phyloP scores from a whole-genome alignment of 2,329 filamentous ascomycete genomes.

The Colletotrichum gloeosporioides region DNA sequence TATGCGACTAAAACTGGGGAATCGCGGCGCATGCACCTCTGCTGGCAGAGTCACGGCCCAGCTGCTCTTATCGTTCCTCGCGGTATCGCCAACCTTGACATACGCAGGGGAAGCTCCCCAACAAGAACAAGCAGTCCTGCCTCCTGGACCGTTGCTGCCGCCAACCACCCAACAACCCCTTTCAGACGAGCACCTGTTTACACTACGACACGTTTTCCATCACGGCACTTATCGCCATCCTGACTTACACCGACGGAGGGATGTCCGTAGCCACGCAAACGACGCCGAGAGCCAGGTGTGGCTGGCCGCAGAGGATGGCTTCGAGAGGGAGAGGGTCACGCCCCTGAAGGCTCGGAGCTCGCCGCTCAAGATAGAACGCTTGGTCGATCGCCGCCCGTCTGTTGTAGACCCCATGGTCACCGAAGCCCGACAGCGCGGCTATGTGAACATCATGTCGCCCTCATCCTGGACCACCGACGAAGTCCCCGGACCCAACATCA shows the following conservation, averaged over 20 bases:
- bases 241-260: conserved; percentile 75
- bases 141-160: conserved; percentile 42
- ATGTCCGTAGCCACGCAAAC: conserved; percentile 62
- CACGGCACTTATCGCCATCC: conserved; percentile 86
- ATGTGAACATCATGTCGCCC: conserved; percentile 69
- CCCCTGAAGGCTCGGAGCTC: conserved; percentile 68
- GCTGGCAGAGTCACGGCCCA: conserved; percentile 67
- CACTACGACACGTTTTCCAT: conserved; percentile 88
- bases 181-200: conserved; percentile 64
- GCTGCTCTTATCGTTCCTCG: conserved; percentile 71
- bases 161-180: conserved; percentile 47
- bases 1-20: conserved; percentile 7
- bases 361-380: conserved; percentile 75
- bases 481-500: conserved; percentile 79
- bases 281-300: conserved; percentile 58
- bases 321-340: conserved; percentile 54
- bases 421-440: conserved; percentile 71
- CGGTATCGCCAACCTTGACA: conserved; percentile 53
- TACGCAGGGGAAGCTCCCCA: conserved; percentile 35
- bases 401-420: conserved; percentile 82
- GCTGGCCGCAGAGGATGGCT: conserved; percentile 65
- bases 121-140: conserved; percentile 48
- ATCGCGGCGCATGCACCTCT: conserved; percentile 51
- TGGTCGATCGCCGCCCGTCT: conserved; percentile 77
- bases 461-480: conserved; percentile 86